Evolutionary conservation across 1,284 basidiomycete species (phyloP).

Genomic region (Cystobasidium sp.): DNA sequence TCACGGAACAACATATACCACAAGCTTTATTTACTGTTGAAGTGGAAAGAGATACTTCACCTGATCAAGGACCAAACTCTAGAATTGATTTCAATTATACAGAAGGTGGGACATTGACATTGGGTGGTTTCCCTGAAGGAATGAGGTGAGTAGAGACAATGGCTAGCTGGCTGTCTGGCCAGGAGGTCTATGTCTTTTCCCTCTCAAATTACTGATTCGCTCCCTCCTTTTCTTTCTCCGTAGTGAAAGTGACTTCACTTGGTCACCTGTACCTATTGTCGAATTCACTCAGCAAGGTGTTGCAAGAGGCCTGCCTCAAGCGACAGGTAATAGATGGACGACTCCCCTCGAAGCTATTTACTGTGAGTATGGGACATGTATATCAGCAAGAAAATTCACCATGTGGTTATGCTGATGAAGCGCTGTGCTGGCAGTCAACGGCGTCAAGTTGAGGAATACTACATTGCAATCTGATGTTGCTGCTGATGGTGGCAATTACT

Average conservation of each 20-base stretch:
- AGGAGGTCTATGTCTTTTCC: not conserved
- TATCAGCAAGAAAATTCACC: no score
- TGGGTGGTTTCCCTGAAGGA: constrained; percentile 38
- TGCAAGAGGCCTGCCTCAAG: constrained; percentile 15
- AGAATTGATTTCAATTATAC: constrained; percentile 31
- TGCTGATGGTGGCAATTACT: constrained; percentile 21
- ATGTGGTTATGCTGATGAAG: no score
- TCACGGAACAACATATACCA: constrained; percentile 15
- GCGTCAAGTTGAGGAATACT: constrained; percentile 11
- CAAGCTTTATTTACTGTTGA: constrained; percentile 28
- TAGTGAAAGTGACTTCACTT: constrained; percentile 33
- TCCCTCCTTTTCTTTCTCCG: not conserved
- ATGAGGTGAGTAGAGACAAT: not conserved
- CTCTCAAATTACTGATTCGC: not conserved
- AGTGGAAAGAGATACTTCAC: constrained; percentile 17
- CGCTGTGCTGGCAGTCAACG: no score
- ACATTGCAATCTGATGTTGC: constrained; percentile 17
- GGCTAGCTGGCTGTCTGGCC: not conserved
- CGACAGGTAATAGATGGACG: constrained; percentile 40
- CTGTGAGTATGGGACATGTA: no score
- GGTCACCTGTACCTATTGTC: constrained; percentile 38
- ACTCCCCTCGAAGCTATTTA: constrained; percentile 39
- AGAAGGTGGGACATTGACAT: constrained; percentile 22
- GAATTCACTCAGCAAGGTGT: constrained; percentile 26
- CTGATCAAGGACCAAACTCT: not conserved